Base-by-base conservation (phyloP, 108 stramenopile species). In the Skeletonema grethae region DNA sequence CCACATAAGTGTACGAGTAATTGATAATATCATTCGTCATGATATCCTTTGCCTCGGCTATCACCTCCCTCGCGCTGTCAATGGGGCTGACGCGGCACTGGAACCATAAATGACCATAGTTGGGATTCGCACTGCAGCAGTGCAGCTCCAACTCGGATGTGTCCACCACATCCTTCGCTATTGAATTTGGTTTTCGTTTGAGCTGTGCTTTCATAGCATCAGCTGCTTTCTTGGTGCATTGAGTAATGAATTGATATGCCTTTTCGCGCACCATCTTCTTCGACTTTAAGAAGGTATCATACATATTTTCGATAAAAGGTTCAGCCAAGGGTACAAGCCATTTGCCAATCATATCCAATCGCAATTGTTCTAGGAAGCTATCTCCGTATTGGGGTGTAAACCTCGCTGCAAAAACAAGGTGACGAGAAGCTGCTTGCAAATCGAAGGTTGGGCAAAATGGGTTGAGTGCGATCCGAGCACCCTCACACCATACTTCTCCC, bases 351-450 rank as follows among this genome's bases (percentile, higher is more conserved):
- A 95, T 82, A 35, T 90, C 78, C 61, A 95, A 68, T 18, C 91
- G 78, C 46, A 96, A 29, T 12, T 83, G 73, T 69, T 97, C 97
- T 48, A 97, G 72, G 72, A 99, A 97, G 66, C 92, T 90, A 69
- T 98, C 97, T 5, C 98, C 98, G 65, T 96, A 99, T 73, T 99
- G 98, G 36, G 98, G 98, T 7, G 98, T 99, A 82, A 99, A 99
- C 74, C 88, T 90, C 31, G 96, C 91, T 31, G 98, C 97, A 85
- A 98, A 99, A 46, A 69, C 83, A n/a, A 98, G 85, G 70, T 96
- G 90, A 5, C 87, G 76, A 1, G 75, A 65, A 31, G 97, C 95
- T 7, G 78, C 63, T 18, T 82, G 75, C 36, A 96, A 78, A 76
- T 97, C 96, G 71, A 98, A 97, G 2, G 84, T 83, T 4, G 72